A percentile compares a stretch with the other conserved stretches of the same genome.
These are phyloP conservation scores for Lindgomyces ingoldianus DNA, from an alignment of 495 filamentous ascomycete species.

Conservation along the genomic window DNA sequence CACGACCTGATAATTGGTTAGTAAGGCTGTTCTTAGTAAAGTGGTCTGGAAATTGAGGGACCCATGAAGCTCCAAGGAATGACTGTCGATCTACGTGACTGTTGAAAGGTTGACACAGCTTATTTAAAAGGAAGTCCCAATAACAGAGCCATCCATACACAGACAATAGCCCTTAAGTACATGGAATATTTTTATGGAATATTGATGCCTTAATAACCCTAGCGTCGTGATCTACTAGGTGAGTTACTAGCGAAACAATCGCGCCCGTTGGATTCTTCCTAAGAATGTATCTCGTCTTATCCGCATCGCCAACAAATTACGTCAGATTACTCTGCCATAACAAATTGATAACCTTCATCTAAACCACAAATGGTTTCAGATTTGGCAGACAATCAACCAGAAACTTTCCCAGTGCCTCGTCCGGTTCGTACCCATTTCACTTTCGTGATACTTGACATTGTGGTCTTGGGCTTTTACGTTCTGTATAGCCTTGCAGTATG, in stretches of 20 bases:
- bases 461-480: not conserved
- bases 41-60: not conserved
- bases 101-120: not conserved
- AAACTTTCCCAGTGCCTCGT: conserved; percentile 26
- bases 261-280: conserved; percentile 33
- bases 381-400: conserved; percentile 16
- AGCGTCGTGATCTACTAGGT: conserved; percentile 33
- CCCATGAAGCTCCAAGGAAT: not conserved
- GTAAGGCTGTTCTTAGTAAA: not conserved
- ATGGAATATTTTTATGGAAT: conserved; percentile 24
- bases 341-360: conserved; percentile 30
- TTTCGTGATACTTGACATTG: not conserved
- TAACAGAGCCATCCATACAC: conserved; percentile 23
- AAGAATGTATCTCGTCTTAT: conserved; percentile 20
- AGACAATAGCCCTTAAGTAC: conserved; percentile 33
- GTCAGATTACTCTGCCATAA: conserved; percentile 38
- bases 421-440: conserved; percentile 19
- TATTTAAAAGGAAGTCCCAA: conserved; percentile 34
- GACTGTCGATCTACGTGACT: not conserved
- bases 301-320: conserved; percentile 34
- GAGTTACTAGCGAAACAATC: conserved; percentile 31
- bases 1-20: conserved; percentile 22
- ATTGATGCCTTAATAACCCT: conserved; percentile 28
- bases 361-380: conserved; percentile 18
- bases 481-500: not conserved